Conservation (phyloP, 164 flowering plant species). For the Sedum album region DNA sequence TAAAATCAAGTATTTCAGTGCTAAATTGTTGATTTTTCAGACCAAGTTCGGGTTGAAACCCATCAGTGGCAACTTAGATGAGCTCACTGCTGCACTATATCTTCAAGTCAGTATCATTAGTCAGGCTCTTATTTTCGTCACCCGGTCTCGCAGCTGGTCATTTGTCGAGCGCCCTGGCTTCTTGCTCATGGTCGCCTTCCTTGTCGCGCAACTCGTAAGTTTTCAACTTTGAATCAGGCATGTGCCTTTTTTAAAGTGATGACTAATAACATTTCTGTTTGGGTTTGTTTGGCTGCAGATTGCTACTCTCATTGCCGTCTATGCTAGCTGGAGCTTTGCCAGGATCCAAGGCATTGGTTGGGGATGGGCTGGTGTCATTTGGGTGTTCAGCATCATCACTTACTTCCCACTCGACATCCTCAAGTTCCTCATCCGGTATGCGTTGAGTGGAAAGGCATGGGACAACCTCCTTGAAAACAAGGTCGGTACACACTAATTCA, state of each 20-base stretch:
- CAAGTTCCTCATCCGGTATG: background rate
- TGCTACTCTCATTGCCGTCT: background rate
- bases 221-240: too few species aligned
- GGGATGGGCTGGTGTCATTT: background rate
- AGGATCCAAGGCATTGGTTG: background rate
- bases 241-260: too few species aligned
- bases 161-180: constrained; percentile 81
- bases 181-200: constrained; percentile 52
- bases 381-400: background rate
- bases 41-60: constrained; percentile 48
- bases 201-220: constrained; percentile 76
- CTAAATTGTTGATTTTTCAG: constrained; percentile 28
- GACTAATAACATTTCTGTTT: too few species aligned
- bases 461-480: background rate
- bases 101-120: constrained; percentile 96
- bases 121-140: constrained; percentile 92
- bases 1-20: too few species aligned
- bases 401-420: background rate
- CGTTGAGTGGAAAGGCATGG: background rate
- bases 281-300: background rate
- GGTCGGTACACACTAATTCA: background rate
- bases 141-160: constrained; percentile 93
- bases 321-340: background rate
- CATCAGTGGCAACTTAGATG: constrained; percentile 25
- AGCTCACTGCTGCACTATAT: constrained; percentile 85